Evolutionary conservation across 192 early-diverging fungal genomes (phyloP), one percentile per base, ranked within the genome.

Genomic region (Coemansia asiatica): DNA sequence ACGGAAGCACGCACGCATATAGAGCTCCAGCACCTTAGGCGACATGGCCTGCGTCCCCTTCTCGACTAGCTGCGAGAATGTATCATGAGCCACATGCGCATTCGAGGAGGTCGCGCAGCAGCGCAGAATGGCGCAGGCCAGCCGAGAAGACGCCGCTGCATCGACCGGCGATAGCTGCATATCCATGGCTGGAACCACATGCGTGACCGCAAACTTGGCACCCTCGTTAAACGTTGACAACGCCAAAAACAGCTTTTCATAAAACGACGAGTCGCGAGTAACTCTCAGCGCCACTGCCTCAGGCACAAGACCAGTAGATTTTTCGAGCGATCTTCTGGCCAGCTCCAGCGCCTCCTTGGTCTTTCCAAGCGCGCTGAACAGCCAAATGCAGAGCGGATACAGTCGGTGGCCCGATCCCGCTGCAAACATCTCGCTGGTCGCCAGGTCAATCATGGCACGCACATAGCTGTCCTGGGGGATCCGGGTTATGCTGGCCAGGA

Each of bases 71-170:
- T 3, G 1, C 21, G 29, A 13, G 5, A 67, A 2, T 0, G 51
- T 60, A 15, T 75, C 73, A 7, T 10, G 35, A 0, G 79, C 79
- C 15, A 66, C 63, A 0, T 56, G 23, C 16, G 48, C 46, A 35
- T 69, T 75, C n/a, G 63, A 63, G 13, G 62, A 22, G 27, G 60
- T 64, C 6, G 56, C 73, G 50, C 79, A 81, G 60, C 79, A 75
- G 22, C 67, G 67, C 2, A 81, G 64, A 25, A 75, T 29, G 4
- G 56, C 51, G 0, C 38, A 29, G 2, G 69, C 69, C 12, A 69
- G 13, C 1, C 35, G 35, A 10, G 57, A 21, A 5, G 35, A 22
- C 35, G 40, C 9, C 28, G 51, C n/a, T n/a, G 13, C 35, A 1
- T 36, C 35, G 35, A 36, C 13, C 6, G 35, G 35, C 35, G 35